Conservation (phyloP, 2,329 filamentous ascomycete genomes). For the Hymenoscyphus scutula region DNA sequence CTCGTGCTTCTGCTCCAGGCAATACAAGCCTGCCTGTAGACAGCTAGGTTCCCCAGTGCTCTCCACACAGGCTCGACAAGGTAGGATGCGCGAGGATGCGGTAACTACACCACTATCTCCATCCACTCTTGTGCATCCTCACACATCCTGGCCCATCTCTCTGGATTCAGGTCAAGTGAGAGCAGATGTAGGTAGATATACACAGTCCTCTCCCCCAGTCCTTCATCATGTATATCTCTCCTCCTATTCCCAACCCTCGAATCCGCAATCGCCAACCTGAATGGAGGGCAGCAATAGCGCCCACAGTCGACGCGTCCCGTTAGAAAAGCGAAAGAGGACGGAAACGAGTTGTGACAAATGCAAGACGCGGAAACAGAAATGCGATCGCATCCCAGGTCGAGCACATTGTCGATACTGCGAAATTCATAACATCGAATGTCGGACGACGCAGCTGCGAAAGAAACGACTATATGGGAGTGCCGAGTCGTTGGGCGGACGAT, state of each 20-base stretch:
- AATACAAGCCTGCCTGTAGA: too few species aligned
- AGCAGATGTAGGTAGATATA: too few species aligned
- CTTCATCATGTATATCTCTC: not conserved
- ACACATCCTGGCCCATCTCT: not conserved
- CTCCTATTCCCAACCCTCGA: not conserved
- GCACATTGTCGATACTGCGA: conserved; percentile 43
- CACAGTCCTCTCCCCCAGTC: not conserved
- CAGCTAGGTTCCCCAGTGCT: too few species aligned
- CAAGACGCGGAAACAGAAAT: conserved; percentile 47
- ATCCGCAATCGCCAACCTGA: not conserved
- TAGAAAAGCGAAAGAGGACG: conserved; percentile 44
- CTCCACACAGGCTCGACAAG: not conserved
- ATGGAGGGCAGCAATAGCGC: not conserved
- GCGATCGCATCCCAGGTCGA: conserved; percentile 40
- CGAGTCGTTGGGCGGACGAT: conserved; percentile 41
- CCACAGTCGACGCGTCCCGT: conserved; percentile 38
- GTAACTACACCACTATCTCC: too few species aligned
- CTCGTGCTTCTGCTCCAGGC: too few species aligned
- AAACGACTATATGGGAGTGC: conserved; percentile 44
- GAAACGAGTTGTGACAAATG: conserved; percentile 46
- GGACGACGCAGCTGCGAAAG: conserved; percentile 45
- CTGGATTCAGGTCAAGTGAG: not conserved
- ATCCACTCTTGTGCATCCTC: not conserved
- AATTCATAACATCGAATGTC: conserved; percentile 41
- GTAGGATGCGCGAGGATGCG: too few species aligned